Evolutionary conservation across 2,329 filamentous ascomycete genomes (phyloP).

Genomic region (Coleophoma cylindrospora): DNA sequence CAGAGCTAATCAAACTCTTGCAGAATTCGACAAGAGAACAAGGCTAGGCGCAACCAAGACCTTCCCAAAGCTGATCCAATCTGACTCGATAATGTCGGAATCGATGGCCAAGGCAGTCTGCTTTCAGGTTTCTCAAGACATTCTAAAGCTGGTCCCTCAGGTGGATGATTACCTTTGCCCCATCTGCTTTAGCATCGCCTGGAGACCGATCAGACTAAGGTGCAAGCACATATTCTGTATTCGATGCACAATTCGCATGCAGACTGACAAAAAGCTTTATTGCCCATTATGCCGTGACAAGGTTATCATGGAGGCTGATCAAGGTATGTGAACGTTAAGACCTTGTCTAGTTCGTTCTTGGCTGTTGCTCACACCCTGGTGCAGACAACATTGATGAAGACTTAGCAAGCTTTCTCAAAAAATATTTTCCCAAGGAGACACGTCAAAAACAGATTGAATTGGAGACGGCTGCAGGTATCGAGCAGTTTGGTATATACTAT

Average conservation of each 20-base stretch:
- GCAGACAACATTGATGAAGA: constrained; percentile 65
- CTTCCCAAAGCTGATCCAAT: constrained; percentile 55
- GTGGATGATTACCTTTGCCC: constrained; percentile 82
- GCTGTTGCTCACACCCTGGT: too few species aligned
- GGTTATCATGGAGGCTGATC: constrained; percentile 66
- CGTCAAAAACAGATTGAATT: constrained; percentile 66
- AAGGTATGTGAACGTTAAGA: constrained; percentile 37
- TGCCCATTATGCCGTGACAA: constrained; percentile 75
- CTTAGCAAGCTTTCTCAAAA: constrained; percentile 64
- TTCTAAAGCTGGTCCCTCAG: constrained; percentile 71
- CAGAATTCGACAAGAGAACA: constrained; percentile 84
- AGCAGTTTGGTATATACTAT: constrained; percentile 65
- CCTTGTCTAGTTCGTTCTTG: too few species aligned
- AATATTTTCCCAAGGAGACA: constrained; percentile 69
- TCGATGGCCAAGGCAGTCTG: constrained; percentile 72
- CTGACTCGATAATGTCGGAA: constrained; percentile 57
- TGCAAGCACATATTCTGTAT: constrained; percentile 82
- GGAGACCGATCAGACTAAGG: constrained; percentile 70
- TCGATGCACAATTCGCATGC: constrained; percentile 75
- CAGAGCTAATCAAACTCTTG: background rate
- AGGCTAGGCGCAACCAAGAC: constrained; percentile 62
- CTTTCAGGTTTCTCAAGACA: constrained; percentile 65
- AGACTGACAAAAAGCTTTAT: constrained; percentile 59
- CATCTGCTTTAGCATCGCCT: constrained; percentile 74
- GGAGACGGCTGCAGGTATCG: constrained; percentile 68